Percentiles rank a stretch among this genome's conserved stretches.
Conservation (phyloP, 495 filamentous ascomycete species). For the Penicillium ochrochloron region DNA sequence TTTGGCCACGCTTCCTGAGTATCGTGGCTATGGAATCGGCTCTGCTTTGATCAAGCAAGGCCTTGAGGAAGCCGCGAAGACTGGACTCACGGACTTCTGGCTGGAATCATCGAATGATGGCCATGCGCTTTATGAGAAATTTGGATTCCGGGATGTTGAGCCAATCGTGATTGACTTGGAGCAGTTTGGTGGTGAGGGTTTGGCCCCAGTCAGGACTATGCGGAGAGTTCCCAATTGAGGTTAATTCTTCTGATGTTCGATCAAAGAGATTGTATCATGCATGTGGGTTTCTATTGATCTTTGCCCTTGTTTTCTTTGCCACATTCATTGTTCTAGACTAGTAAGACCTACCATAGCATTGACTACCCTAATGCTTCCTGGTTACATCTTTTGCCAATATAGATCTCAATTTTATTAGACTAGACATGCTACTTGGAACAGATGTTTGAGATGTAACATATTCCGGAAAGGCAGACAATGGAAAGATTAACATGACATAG, state of each 20-base stretch:
- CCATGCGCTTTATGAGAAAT: conserved; percentile 19
- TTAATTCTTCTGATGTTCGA: neutral
- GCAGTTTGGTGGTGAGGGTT: conserved; percentile 14
- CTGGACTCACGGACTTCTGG: conserved; percentile 15
- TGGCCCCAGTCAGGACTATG: conserved; percentile 12
- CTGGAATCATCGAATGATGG: conserved; percentile 20
- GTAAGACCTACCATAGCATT: too few species aligned
- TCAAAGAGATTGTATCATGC: too few species aligned
- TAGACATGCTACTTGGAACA: neutral
- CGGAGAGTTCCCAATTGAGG: conserved; percentile 7
- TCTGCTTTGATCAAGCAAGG: conserved; percentile 14
- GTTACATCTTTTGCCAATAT: too few species aligned
- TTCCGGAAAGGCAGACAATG: too few species aligned
- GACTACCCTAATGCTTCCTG: too few species aligned
- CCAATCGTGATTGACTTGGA: conserved; percentile 7
- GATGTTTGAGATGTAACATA: too few species aligned
- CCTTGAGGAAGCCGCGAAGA: conserved; percentile 7
- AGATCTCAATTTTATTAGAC: too few species aligned
- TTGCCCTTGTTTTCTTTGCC: too few species aligned
- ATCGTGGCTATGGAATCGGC: conserved; percentile 17
- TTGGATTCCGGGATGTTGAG: conserved; percentile 22
- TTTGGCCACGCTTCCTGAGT: conserved; percentile 17
- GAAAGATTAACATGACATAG: too few species aligned
- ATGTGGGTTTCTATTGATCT: too few species aligned
- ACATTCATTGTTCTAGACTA: too few species aligned